These are phyloP conservation scores for Botrytis pseudocinerea DNA, from an alignment of 2,329 filamentous ascomycete species.

Conservation along the genomic window DNA sequence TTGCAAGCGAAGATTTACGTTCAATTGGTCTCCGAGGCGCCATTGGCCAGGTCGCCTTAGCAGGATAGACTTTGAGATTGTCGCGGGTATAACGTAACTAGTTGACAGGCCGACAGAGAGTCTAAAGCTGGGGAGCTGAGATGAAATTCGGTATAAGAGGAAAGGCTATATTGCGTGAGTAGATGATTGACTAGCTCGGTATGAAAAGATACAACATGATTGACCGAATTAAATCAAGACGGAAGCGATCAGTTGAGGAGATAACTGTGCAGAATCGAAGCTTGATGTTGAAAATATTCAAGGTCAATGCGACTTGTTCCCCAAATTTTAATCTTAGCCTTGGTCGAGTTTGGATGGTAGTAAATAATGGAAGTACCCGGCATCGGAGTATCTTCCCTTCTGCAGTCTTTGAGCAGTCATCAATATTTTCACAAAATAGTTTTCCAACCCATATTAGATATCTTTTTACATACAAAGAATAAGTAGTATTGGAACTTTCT, in stretches of 20 bases:
- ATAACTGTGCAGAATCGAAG: not conserved
- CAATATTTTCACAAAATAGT: not conserved
- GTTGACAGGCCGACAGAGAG: no score
- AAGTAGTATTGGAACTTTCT: not conserved
- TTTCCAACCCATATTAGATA: not conserved
- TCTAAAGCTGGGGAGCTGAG: not conserved
- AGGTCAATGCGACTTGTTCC: not conserved
- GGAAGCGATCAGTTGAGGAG: not conserved
- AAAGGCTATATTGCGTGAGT: not conserved
- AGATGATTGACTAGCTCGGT: not conserved
- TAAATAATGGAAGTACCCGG: constrained; percentile 1
- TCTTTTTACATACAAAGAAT: not conserved
- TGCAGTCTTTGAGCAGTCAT: not conserved
- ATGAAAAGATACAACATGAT: not conserved
- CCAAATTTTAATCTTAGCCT: not conserved
- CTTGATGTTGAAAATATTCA: not conserved
- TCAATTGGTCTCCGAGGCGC: not conserved
- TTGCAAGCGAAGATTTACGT: not conserved
- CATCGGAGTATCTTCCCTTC: not conserved
- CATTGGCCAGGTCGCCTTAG: not conserved
- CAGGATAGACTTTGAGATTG: not conserved
- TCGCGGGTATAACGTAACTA: not conserved
- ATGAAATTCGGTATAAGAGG: not conserved
- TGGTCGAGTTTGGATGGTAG: not conserved
- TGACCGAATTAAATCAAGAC: not conserved